Base-by-base conservation (phyloP, 2,329 filamentous ascomycete genomes). In the Sclerotiophoma versabilis region DNA sequence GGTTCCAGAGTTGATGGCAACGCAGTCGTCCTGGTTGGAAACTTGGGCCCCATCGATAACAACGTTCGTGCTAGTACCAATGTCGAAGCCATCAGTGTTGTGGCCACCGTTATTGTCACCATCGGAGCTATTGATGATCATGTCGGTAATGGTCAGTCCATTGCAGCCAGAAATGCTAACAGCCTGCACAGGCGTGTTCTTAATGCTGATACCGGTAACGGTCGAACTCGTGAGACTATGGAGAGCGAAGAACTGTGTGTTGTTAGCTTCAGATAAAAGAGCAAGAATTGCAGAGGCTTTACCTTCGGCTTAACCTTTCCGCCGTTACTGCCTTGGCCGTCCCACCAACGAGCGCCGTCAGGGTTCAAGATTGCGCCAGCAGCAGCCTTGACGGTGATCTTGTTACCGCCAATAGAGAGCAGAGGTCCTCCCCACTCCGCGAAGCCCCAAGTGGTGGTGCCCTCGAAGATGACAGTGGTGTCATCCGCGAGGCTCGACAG, bases 381-480 rank as follows among this genome's bases (percentile, higher is more conserved):
- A 5, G 79, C 75, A 26, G 85, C 85, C 53, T 80, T 83, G 60
- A 88, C 85, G 57, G 80, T 83, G 63, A 88, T 84, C 58, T 85
- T 67, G 30, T 59, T 72, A 23, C 87, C 87, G 1, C 81, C 81
- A 56, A 89, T 78, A 30, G 79, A 79, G 59, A 90, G 79, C 4
- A 90, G 77, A 34, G 87, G 87, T 0, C 87, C 87, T 0, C 71
- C 70, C 87, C 87, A 90, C 63, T 87, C 83, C 54, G 83, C 76
- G 74, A 88, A 89, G 15, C 80, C 87, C 66, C 86, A 90, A 43
- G 83, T 85, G 9, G 87, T 90, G 15, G 79, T 83, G 27, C 87
- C 87, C 50, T 83, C 71, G 71, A 90, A 89, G 63, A 83, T 83
- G 57, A 88, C 79, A 51, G 72, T 79, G 14, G 83, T 84, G 56